Conservation (phyloP, 1,139 yeast species). For the Saccharomyces hybrid region DNA sequence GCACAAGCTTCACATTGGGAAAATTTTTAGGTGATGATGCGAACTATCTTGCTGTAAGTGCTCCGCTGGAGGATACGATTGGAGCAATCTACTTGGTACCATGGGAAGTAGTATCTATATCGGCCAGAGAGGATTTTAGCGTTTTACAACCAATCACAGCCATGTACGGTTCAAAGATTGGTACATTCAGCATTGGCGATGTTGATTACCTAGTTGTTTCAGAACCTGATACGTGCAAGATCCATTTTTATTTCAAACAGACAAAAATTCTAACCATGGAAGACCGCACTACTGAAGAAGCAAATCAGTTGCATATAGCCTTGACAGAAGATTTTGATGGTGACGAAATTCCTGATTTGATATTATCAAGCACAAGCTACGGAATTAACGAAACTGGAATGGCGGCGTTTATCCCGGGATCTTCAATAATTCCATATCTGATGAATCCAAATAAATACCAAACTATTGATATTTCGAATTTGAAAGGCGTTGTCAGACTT, state of each 20-base stretch:
- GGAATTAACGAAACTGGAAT: constrained; percentile 38
- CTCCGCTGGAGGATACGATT: constrained; percentile 37
- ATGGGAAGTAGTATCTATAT: constrained; percentile 11
- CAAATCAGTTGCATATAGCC: constrained; percentile 12
- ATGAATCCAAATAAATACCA: constrained; percentile 7
- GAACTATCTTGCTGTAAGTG: constrained; percentile 40
- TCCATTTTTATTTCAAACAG: constrained; percentile 20
- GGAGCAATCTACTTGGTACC: constrained; percentile 41
- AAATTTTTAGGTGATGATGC: constrained; percentile 32
- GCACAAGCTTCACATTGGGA: constrained; percentile 37
- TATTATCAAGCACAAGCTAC: constrained; percentile 38
- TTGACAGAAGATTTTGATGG: constrained; percentile 31
- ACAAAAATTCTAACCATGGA: constrained; percentile 20
- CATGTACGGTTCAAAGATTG: constrained; percentile 32
- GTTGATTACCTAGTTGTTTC: constrained; percentile 31
- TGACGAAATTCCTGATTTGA: constrained; percentile 36
- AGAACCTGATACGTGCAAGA: constrained; percentile 33
- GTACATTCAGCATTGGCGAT: constrained; percentile 19
- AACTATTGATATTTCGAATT: constrained; percentile 13
- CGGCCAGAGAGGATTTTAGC: no score
- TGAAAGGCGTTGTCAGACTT: constrained; percentile 5
- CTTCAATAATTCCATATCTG: constrained; percentile 17
- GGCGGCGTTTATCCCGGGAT: constrained; percentile 35
- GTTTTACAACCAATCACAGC: constrained; percentile 15
- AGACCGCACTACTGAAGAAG: constrained; percentile 11